Evolutionary conservation across 2,329 filamentous ascomycete species (phyloP), one percentile per base, ranked within the genome.

Genomic region (Phyllosticta ampelicida): DNA sequence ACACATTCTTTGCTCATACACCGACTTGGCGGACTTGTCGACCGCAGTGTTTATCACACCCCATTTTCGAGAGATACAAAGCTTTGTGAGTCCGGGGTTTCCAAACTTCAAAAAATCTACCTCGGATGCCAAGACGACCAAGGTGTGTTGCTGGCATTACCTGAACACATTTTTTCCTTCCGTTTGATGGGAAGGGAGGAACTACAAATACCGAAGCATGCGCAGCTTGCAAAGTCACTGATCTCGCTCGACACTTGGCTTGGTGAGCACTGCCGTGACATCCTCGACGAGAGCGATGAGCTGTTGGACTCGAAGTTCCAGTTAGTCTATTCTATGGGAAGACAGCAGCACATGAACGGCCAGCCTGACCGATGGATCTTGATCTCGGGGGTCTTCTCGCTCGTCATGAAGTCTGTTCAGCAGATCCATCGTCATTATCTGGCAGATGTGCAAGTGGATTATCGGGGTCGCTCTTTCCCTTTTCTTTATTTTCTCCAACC

Each of bases 361-460:
- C 53, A 51, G n/a, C 48, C 58, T 16, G 30, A 56, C 6, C 19
- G 58, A 20, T 60, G 58, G 58, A n/a, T 23, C 16, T 11, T 53
- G 1, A 53, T 55, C 8, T 49, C 52, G 11, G 36, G 19, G 10
- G 16, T 59, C 2, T 53, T 59, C 5, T 21, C 51, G 28, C 30
- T 58, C 71, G 79, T 49, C 73, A 83, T 0, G 76, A 74, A 0
- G 69, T 87, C 1, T 81, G 76, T 30, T 75, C 80, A 44, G 69
- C 86, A 56, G 85, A 84, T n/a, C n/a, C n/a, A 0, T 84, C 87
- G 59, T 82, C 82, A 0, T 73, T 84, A 1, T 70, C 60, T 0
- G 87, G 0, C 68, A 88, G 65, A 86, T 0, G 67, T 87, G 0
- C 87, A 84, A 0, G 81, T 87, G 53, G 77, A 85, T 61, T 72